Percentiles rank a stretch among this genome's conserved stretches.
phyloP scores from a whole-genome alignment of 1,284 basidiomycete species.

The Papiliotrema laurentii region DNA sequence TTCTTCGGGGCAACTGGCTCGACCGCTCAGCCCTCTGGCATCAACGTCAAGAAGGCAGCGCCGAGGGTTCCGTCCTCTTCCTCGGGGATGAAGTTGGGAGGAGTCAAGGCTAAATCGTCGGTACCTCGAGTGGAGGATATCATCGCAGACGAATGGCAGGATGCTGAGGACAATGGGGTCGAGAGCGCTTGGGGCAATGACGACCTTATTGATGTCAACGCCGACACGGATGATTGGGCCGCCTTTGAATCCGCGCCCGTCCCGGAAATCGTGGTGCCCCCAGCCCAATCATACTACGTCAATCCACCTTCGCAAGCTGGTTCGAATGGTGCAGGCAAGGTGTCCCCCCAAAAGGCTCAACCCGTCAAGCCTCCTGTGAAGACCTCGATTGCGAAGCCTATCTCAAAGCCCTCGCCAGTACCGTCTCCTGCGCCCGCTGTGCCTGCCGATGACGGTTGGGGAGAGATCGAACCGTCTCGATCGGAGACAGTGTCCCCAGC shows the following conservation, averaged over 20 bases:
- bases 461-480: slow-evolving; percentile 17
- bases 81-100: slow-evolving; percentile 64
- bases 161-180: slow-evolving; percentile 47
- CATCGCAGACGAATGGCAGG: slow-evolving; percentile 53
- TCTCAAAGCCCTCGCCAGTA: not conserved
- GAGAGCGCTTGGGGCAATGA: slow-evolving; percentile 61
- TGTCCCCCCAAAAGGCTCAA: slow-evolving; percentile 13
- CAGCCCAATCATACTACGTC: slow-evolving; percentile 34
- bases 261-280: slow-evolving; percentile 24
- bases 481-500: slow-evolving; percentile 23
- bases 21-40: slow-evolving; percentile 1
- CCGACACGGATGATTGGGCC: slow-evolving; percentile 91
- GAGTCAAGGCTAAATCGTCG: slow-evolving; percentile 48
- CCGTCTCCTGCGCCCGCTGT: slow-evolving; percentile 4
- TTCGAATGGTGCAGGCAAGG: slow-evolving; percentile 5
- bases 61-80: not conserved
- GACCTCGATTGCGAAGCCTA: not conserved
- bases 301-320: slow-evolving; percentile 3
- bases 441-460: slow-evolving; percentile 15
- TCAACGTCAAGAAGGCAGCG: slow-evolving; percentile 7
- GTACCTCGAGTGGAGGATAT: slow-evolving; percentile 54
- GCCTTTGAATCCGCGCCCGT: slow-evolving; percentile 32
- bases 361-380: not conserved
- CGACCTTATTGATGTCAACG: slow-evolving; percentile 85
- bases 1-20: slow-evolving; percentile 5